These are phyloP conservation scores for Pythium sukuiense DNA, from an alignment of 352 stramenopile species.

Conservation along the genomic window DNA sequence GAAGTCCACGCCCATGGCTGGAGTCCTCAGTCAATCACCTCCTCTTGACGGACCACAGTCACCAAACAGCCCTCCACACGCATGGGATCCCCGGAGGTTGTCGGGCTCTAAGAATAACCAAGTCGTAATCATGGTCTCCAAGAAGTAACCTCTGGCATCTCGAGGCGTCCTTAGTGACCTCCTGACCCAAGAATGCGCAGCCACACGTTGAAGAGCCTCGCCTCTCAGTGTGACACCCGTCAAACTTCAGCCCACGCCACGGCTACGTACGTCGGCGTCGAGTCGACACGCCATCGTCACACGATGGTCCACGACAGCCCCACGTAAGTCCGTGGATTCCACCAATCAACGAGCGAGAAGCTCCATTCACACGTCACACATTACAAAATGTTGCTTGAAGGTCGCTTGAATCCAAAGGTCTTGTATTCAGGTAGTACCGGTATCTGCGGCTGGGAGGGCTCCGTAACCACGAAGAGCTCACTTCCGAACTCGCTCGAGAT, in stretches of 20 bases:
- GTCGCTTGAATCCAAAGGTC: slow-evolving; percentile 15
- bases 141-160: background rate
- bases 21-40: background rate
- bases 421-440: background rate
- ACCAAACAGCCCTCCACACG: background rate
- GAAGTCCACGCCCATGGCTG: slow-evolving; percentile 32
- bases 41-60: background rate
- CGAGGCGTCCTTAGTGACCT: no score
- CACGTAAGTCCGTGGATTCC: slow-evolving; percentile 6
- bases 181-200: background rate
- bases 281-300: slow-evolving; percentile 10
- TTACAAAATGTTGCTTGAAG: slow-evolving; percentile 17
- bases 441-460: slow-evolving; percentile 15
- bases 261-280: slow-evolving; percentile 1
- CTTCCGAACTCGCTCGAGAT: slow-evolving; percentile 20
- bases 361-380: slow-evolving; percentile 18
- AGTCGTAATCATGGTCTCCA: background rate
- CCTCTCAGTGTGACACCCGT: background rate
- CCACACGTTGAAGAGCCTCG: background rate
- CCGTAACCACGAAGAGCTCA: slow-evolving; percentile 3
- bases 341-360: slow-evolving; percentile 17
- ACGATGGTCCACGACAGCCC: background rate
- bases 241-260: slow-evolving; percentile 8
- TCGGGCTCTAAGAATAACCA: background rate
- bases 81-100: background rate